Base-by-base conservation (phyloP, 1,284 basidiomycete genomes). In the Cryptococcus sp. region DNA sequence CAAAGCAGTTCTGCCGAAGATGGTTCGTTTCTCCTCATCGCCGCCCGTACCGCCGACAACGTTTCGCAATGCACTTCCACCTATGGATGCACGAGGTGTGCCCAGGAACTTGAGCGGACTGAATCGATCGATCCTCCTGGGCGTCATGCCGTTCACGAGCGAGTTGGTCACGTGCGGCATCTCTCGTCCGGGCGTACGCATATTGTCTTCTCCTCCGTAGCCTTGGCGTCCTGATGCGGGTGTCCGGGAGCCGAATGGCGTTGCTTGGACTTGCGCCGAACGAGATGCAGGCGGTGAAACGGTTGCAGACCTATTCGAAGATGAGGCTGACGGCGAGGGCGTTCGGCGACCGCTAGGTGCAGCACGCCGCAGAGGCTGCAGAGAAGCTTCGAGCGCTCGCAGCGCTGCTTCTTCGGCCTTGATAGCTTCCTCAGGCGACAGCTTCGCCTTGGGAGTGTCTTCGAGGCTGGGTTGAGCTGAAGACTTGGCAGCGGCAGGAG, bases 381-480 rank as follows among this genome's bases (percentile, higher is more conserved):
- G 41, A 10, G 62, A 53, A 7, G 64, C 62, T 63, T 79, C 76
- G 17, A 77, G 64, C 2, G 57, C 63, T 20, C 62, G 55, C 11
- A 78, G 61, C 2, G 72, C 70, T 27, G 66, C 71, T 53, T 78
- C 77, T 58, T 79, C 77, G 1, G 70, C 70, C 55, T 67, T 68
- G 58, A 79, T 69, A 27, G 71, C 69, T 42, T 77, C 75, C 38
- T 76, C 77, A 3, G 70, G 57, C 3, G 65, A 60, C n/a, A 69
- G 39, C 47, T 62, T 61, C 16, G 57, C 43, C 25, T 49, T 20
- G 16, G 54, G 47, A 10, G 38, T 41, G 19, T 52, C 15, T 5
- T 43, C 1, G 22, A 43, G 38, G 3, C 25, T 30, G 30, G 11
- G n/a, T 16, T 51, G 38, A 51, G 38, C 16, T 13, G 43, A 39